Conservation (phyloP, 345 rosid species). For the Syzygium jambos region DNA sequence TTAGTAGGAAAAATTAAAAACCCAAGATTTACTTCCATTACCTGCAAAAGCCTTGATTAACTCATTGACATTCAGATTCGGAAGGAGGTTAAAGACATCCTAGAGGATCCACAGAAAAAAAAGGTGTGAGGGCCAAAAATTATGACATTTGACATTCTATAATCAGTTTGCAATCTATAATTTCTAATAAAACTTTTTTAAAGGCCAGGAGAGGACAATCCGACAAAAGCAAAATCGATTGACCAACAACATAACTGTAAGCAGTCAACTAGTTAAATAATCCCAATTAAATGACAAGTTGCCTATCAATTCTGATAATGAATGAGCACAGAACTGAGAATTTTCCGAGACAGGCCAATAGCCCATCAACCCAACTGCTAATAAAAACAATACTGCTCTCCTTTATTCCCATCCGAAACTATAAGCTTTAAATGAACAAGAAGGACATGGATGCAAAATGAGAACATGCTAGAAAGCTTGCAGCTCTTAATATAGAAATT, state of each 20-base stretch:
- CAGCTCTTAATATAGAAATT: background rate
- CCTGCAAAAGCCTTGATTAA: conserved; percentile 85
- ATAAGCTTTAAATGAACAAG: background rate
- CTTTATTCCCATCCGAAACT: background rate
- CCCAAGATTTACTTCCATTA: conserved; percentile 6
- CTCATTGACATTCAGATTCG: conserved; percentile 68
- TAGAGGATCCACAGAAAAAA: conserved; percentile 2
- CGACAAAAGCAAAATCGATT: background rate
- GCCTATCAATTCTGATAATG: background rate
- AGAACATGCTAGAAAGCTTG: background rate
- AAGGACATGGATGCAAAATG: background rate
- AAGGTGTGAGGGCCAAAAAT: background rate
- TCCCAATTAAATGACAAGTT: background rate
- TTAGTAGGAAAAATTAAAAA: background rate
- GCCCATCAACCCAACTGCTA: background rate
- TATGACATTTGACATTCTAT: background rate
- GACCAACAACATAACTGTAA: background rate
- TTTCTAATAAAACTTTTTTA: background rate
- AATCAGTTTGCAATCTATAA: background rate
- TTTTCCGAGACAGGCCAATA: background rate
- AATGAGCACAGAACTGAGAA: background rate
- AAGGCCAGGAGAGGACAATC: background rate
- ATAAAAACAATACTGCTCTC: background rate
- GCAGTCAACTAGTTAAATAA: background rate
- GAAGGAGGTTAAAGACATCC: conserved; percentile 94